Evolutionary conservation across 495 filamentous ascomycete species (phyloP), one percentile per base, ranked within the genome.

Genomic region (Cladorrhinum samala): DNA sequence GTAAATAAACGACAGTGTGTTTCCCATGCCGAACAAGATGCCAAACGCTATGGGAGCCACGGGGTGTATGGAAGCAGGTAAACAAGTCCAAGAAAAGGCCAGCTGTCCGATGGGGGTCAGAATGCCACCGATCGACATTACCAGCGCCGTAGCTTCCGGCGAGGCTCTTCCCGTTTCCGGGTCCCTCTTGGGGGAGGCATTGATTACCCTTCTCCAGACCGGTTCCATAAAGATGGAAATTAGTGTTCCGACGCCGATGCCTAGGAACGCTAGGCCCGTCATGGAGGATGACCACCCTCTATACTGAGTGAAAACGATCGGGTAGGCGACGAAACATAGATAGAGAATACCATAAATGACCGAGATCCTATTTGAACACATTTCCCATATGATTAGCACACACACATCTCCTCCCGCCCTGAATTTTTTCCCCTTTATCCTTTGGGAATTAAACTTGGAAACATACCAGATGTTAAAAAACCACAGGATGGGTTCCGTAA

Each of bases 401-500:
- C n/a, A n/a, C n/a, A n/a, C n/a, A n/a, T n/a, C n/a, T n/a, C n/a
- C n/a, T n/a, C n/a, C n/a, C n/a, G n/a, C n/a, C n/a, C n/a, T n/a
- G n/a, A n/a, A n/a, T n/a, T n/a, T n/a, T n/a, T n/a, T n/a, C n/a
- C n/a, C n/a, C n/a, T n/a, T n/a, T n/a, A n/a, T n/a, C n/a, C n/a
- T n/a, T n/a, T n/a, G n/a, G n/a, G n/a, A n/a, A n/a, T n/a, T n/a
- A n/a, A n/a, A n/a, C n/a, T n/a, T n/a, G n/a, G n/a, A n/a, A 25
- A 50, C 65, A 43, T n/a, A 76, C 74, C 74, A 77, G 43, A 88
- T 68, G 18, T 92, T 84, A 80, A 88, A 92, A 63, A 91, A 92
- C 62, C 77, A 89, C 68, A 88, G 82, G 52, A 96, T 93, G 0
- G 91, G 91, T 52, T 96, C 91, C 0, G 83, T 89, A 45, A 86